Base-by-base conservation (phyloP, 2,329 filamentous ascomycete species). In the Beauveria sp. region DNA sequence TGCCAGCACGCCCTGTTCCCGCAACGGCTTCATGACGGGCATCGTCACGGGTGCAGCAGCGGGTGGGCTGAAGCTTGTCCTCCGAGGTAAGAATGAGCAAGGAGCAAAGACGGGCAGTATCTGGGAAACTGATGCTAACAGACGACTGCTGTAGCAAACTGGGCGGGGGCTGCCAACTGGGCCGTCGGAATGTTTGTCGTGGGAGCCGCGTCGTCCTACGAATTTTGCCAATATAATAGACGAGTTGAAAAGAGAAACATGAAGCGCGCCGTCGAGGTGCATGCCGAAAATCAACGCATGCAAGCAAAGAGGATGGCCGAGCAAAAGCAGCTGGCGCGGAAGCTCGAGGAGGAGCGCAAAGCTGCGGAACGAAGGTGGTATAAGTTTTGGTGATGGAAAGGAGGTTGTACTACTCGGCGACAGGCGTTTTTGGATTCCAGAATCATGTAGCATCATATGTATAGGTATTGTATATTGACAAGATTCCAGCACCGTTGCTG, bases 21-120 rank as follows among this genome's bases (percentile, higher is more conserved):
- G 92, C 63, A 88, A 96, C 70, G 88, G 90, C 2, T 79, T 96
- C 58, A 77, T 97, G 67, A 86, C 89, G 1, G 94, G 92, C 26
- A 96, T 99, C 68, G 89, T 85, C 1, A 82, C 84, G 2, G 94
- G 91, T 3, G 89, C 91, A 64, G 88, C 83, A 4, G 75, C 91
- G 37, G 93, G 92, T 59, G 88, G 86, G 62, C 69, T 92, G 59
- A 84, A 88, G 64, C 89, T 87, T 68, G 79, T 97, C 24, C 75
- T 91, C 66, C 86, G 89, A 76, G 88, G 92, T 96, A 79, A 66
- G 79, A 70, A 64, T 62, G 52, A 30, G 18, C 43, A 20, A 46
- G 6, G 12, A 9, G 2, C 14, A 18, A 12, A 10, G 5, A 44
- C 16, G 8, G 5, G 34, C 34, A 37, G 6, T 16, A 5, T 37